Evolutionary conservation across 495 filamentous ascomycete species (phyloP).

Genomic region (Letharia lupina): DNA sequence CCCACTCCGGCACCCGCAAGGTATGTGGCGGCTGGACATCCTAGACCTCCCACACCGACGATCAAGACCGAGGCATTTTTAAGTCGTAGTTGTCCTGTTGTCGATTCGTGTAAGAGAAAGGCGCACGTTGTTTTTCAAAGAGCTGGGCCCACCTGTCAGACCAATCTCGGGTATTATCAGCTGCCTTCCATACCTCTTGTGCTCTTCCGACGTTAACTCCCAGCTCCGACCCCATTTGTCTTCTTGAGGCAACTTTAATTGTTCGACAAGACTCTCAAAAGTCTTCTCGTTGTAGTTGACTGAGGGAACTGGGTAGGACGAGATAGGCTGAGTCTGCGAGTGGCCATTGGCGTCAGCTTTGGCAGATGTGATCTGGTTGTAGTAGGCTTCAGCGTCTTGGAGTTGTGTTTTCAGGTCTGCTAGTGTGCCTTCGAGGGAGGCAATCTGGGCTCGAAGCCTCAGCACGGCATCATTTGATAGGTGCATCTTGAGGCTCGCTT

Average conservation of each 20-base stretch:
- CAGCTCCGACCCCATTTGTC: not conserved
- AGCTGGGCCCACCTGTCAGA: constrained; percentile 49
- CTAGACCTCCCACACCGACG: constrained; percentile 86
- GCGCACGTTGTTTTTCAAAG: constrained; percentile 2
- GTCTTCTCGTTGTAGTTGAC: not conserved
- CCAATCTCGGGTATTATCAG: constrained; percentile 85
- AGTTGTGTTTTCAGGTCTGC: constrained; percentile 7
- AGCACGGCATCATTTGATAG: not conserved
- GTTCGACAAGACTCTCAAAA: not conserved
- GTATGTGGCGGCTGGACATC: constrained; percentile 86
- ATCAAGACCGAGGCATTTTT: constrained; percentile 64
- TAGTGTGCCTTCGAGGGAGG: constrained; percentile 6
- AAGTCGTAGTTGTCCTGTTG: constrained; percentile 66
- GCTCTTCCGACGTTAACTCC: constrained; percentile 45
- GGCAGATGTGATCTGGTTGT: not conserved
- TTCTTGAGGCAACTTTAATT: not conserved
- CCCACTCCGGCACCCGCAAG: constrained; percentile 82
- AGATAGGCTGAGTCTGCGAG: not conserved
- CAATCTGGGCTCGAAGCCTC: constrained; percentile 10
- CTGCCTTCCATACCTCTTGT: constrained; percentile 81
- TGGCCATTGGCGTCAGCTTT: not conserved
- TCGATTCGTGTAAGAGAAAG: constrained; percentile 20
- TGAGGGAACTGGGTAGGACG: not conserved
- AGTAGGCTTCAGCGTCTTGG: not conserved
- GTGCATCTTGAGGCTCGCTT: not conserved